Evolutionary conservation across 202 grass and related monocot genomes (phyloP), one percentile per base, ranked within the genome.

Genomic region (Cymbopogon flexuosus): DNA sequence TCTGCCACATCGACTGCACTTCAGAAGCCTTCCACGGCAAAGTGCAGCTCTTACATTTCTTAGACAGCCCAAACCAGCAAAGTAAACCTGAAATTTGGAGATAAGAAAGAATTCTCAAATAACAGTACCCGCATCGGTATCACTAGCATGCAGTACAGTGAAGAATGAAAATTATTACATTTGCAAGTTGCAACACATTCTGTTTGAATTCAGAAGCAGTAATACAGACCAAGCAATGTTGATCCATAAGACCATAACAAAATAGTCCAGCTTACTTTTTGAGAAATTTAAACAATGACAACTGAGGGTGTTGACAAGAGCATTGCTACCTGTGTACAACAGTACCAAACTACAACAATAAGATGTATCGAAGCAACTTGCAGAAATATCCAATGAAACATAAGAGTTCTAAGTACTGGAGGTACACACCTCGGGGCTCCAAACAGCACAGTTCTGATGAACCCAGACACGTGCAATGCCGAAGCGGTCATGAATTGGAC

Each of bases 381-480:
- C 14, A 18, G 72, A 71, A 49, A 81, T 31, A 69, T 60, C 46
- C 8, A 85, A 29, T 16, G 56, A 65, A 60, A 37, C 35, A 74
- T 2, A 6, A 84, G 65, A 65, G 56, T 71, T 83, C 79, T 72
- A 43, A 84, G 59, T n/a, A 73, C 13, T 68, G 21, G 58, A 80
- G 46, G 37, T 47, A 51, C 81, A 72, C 40, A 98, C 96, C 92
- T 98, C 90, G 1, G 90, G 96, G 81, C 88, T 98, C 96, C 92
- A 95, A 84, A 98, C 92, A 5, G 96, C 96, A 68, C 96, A 98
- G 84, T 98, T 90, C 80, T 95, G 96, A 90, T 98, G 92, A 84
- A 98, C 96, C 92, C 96, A 95, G 60, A 98, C 85, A 71, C 92
- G 86, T 57, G 92, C 81, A 70, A 98, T 98, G 24, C 92, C 96